Evolutionary conservation across 2,329 filamentous ascomycete species (phyloP).

Genomic region (Hirsutella minnesotensis): DNA sequence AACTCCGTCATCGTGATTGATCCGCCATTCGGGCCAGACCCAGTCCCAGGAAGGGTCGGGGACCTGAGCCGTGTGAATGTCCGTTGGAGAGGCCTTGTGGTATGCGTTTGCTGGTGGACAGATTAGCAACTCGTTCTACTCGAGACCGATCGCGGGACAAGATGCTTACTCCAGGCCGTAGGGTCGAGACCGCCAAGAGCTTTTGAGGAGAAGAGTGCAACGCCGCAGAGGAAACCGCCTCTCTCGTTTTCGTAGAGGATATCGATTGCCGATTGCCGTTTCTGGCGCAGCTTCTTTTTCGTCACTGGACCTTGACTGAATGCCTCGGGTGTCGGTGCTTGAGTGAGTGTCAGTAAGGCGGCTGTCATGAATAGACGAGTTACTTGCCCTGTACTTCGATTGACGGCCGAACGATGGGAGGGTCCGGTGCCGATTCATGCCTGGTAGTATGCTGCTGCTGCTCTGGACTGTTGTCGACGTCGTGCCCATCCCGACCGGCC

Average conservation of each 20-base stretch:
- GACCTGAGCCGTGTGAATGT: constrained; percentile 77
- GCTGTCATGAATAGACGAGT: too few species aligned
- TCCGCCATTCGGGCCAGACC: constrained; percentile 56
- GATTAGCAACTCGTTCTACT: neutral
- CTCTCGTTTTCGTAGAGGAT: constrained; percentile 93
- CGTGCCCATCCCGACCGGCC: neutral
- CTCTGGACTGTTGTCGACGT: neutral
- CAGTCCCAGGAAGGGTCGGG: constrained; percentile 95
- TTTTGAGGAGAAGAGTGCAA: constrained; percentile 77
- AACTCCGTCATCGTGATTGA: constrained; percentile 58
- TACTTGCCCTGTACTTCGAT: constrained; percentile 21
- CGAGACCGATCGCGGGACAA: neutral
- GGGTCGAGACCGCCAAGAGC: constrained; percentile 82
- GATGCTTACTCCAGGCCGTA: constrained; percentile 55
- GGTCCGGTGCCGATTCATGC: constrained; percentile 6
- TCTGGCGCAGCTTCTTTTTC: constrained; percentile 17
- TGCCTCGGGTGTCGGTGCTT: constrained; percentile 18
- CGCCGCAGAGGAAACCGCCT: constrained; percentile 78
- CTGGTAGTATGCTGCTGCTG: neutral
- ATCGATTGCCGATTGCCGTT: constrained; percentile 56
- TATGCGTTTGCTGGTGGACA: constrained; percentile 45
- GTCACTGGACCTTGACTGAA: constrained; percentile 4
- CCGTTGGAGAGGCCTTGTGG: constrained; percentile 47
- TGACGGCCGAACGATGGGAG: constrained; percentile 14
- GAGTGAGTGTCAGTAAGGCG: neutral